Percentiles rank a stretch among this genome's conserved stretches.
Conservation (phyloP, 2,329 filamentous ascomycete species). For the Aspergillus flavus region DNA sequence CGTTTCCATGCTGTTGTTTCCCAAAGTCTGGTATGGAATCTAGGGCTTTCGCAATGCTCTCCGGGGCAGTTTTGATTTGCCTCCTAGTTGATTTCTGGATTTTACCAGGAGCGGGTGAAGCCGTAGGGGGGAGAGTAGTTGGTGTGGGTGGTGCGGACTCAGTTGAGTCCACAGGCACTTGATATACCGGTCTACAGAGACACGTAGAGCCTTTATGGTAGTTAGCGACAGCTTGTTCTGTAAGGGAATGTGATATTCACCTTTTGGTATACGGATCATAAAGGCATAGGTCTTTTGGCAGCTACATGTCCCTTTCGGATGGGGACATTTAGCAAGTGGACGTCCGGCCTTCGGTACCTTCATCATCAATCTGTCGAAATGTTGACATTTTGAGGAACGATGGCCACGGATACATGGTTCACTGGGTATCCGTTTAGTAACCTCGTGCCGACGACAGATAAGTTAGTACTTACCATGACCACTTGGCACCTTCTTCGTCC, state of each 20-base stretch:
- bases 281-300: constrained; percentile 47
- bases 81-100: constrained; percentile 39
- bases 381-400: constrained; percentile 53
- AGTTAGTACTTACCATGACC: constrained; percentile 45
- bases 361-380: constrained; percentile 53
- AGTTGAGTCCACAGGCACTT: constrained; percentile 33
- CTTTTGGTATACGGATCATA: constrained; percentile 50
- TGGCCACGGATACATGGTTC: constrained; percentile 53
- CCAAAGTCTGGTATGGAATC: constrained; percentile 29
- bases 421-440: constrained; percentile 26
- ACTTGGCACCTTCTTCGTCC: constrained; percentile 48
- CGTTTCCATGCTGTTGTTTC: constrained; percentile 26
- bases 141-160: constrained; percentile 24
- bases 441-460: not conserved
- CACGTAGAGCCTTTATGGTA: constrained; percentile 39
- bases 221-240: constrained; percentile 13
- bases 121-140: constrained; percentile 19
- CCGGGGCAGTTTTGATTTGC: constrained; percentile 37
- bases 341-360: constrained; percentile 53
- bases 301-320: constrained; percentile 46
- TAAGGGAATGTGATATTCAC: constrained; percentile 26
- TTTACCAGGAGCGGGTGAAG: constrained; percentile 33
- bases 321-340: constrained; percentile 51
- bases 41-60: constrained; percentile 39
- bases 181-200: constrained; percentile 45